These are phyloP conservation scores for Hypoxylon cercidicola DNA, from an alignment of 495 filamentous ascomycete species.

Conservation along the genomic window DNA sequence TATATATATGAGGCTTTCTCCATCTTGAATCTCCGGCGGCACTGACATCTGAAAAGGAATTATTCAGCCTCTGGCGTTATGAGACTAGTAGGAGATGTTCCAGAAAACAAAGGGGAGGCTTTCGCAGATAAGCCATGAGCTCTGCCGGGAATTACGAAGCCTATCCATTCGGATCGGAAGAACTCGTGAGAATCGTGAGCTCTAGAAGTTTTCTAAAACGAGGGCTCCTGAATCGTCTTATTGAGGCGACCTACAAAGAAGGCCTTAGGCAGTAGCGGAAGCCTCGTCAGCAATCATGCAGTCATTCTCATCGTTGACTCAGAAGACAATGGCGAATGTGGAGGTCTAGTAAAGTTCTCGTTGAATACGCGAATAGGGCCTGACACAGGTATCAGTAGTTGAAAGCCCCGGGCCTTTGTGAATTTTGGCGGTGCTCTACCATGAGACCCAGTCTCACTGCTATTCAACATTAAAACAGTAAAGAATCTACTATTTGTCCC, in stretches of 20 bases:
- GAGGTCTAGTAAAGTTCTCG: slow-evolving; percentile 13
- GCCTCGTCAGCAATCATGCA: slow-evolving; percentile 37
- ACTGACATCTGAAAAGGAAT: slow-evolving; percentile 26
- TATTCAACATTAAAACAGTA: not conserved
- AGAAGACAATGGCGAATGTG: slow-evolving; percentile 26
- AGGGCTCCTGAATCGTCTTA: slow-evolving; percentile 38
- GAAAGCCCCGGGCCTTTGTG: slow-evolving; percentile 33
- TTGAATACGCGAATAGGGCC: slow-evolving; percentile 31
- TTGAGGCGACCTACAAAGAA: slow-evolving; percentile 31
- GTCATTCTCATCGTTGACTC: slow-evolving; percentile 23
- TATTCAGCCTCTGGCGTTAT: slow-evolving; percentile 6
- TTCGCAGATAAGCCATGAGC: slow-evolving; percentile 20
- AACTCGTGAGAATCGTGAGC: slow-evolving; percentile 10
- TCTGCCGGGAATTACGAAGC: slow-evolving; percentile 7
- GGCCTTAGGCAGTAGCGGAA: not conserved
- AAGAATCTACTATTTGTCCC: slow-evolving; percentile 16
- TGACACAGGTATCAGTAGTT: slow-evolving; percentile 31
- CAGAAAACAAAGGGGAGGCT: slow-evolving; percentile 33
- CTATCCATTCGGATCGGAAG: slow-evolving; percentile 13
- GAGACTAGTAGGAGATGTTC: slow-evolving; percentile 18
- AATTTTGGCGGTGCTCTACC: slow-evolving; percentile 4
- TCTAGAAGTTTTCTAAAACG: slow-evolving; percentile 39
- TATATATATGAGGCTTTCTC: slow-evolving; percentile 32
- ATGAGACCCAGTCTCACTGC: slow-evolving; percentile 32
- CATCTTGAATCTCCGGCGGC: slow-evolving; percentile 36